Conservation (phyloP, 306 rosid genomes). For the Carpinus viminea region DNA sequence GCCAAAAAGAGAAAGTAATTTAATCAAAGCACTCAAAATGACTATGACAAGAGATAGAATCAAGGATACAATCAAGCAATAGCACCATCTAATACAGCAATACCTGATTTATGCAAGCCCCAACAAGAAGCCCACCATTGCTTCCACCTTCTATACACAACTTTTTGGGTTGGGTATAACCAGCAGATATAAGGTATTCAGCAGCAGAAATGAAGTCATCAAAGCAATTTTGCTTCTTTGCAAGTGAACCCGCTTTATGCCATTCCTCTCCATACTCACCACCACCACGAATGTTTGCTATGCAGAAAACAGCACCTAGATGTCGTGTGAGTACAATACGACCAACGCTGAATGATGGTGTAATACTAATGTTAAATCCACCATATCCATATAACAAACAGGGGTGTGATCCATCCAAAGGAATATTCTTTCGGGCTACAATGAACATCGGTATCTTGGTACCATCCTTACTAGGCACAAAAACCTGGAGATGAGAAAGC, state of each 20-base stretch:
- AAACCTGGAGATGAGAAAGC: constrained; percentile 56
- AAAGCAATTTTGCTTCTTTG: constrained; percentile 88
- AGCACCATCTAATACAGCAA: background rate
- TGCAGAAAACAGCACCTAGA: constrained; percentile 74
- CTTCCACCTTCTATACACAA: constrained; percentile 97
- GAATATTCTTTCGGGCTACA: constrained; percentile 66
- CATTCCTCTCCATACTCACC: constrained; percentile 99
- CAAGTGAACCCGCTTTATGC: constrained; percentile 95
- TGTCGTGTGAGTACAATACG: constrained; percentile 73
- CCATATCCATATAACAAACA: constrained; percentile 90
- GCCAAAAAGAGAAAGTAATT: constrained; percentile 16
- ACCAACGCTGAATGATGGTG: constrained; percentile 74
- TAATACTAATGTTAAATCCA: constrained; percentile 76
- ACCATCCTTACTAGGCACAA: constrained; percentile 80
- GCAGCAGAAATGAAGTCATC: constrained; percentile 93
- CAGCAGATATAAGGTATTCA: constrained; percentile 80
- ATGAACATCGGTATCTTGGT: constrained; percentile 78
- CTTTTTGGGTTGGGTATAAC: constrained; percentile 77
- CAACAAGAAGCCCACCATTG: constrained; percentile 95
- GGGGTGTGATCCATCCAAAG: constrained; percentile 92
- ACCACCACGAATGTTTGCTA: constrained; percentile 97
- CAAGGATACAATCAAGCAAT: background rate
- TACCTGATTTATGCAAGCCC: constrained; percentile 94
- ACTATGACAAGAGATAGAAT: background rate
- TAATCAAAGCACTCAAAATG: background rate